Base-by-base conservation (phyloP, 768 basidiomycete species). In the Suillus subaureus region DNA sequence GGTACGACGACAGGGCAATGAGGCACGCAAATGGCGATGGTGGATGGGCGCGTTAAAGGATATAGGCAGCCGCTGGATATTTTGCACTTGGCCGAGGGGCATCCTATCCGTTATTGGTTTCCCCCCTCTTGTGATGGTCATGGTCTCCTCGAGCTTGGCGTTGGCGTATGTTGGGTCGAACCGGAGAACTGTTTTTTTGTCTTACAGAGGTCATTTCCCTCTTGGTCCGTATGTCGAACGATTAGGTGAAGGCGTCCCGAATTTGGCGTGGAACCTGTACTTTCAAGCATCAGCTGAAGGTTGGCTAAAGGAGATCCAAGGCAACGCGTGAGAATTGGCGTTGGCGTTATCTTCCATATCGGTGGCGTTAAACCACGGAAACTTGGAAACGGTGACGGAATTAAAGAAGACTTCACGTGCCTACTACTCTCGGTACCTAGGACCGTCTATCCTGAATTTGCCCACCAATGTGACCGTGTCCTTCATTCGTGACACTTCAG, bases 21-120 rank as follows among this genome's bases (percentile, higher is more conserved):
- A 88, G 89, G 81, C 86, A 87, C 74, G 80, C 86, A 74, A 92
- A 91, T 80, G 90, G 91, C 75, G 91, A 93, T 81, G 88, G 84
- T 77, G 84, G 86, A 79, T 91, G 89, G 89, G 79, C 84, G 74
- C 89, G 90, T 83, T 90, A 80, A 89, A 82, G 78, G 79, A 74
- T 75, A 72, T 69, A 56, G 76, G 75, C 57, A 60, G 69, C 70
- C 75, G 69, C 61, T 72, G 73, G 75, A 74, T 79, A 72, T 69
- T 77, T 76, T 74, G 67, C 74, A 76, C 55, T 62, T 64, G 74
- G 70, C 67, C 69, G 68, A 68, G 69, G 72, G 69, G 63, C 69
- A 62, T 67, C 67, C 58, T 57, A 68, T 77, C 74, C 75, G 67
- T 78, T 75, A 67, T 76, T 61, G 75, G 73, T 75, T 73, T 81